These are phyloP conservation scores for Secale cereale DNA, from an alignment of 176 grass and related monocot species.

Conservation along the genomic window DNA sequence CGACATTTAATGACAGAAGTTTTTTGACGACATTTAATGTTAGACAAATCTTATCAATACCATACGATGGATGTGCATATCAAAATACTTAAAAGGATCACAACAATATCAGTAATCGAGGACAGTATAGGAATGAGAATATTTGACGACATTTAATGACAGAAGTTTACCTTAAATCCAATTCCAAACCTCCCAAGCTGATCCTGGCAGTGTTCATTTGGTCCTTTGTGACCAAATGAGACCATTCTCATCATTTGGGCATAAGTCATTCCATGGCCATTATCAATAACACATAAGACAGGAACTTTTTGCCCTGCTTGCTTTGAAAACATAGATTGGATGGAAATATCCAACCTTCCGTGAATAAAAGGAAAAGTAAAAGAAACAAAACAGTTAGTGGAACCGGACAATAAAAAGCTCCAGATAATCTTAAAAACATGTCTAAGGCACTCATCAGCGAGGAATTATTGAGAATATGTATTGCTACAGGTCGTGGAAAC, in stretches of 20 bases:
- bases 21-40: too few relatives aligned
- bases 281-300: constrained; percentile 70
- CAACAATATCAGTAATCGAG: neutral
- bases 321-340: constrained; percentile 57
- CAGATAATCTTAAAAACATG: neutral
- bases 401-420: neutral
- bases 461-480: neutral
- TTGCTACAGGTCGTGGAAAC: neutral
- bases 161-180: constrained; percentile 68
- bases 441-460: neutral
- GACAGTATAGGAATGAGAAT: neutral
- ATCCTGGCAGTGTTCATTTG: constrained; percentile 36
- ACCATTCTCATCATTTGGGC: constrained; percentile 69
- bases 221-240: constrained; percentile 78
- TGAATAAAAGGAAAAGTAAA: neutral
- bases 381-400: neutral
- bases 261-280: constrained; percentile 75
- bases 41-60: neutral
- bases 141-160: neutral
- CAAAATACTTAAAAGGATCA: neutral
- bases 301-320: constrained; percentile 57
- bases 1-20: neutral
- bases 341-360: constrained; percentile 64
- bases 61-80: neutral
- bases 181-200: constrained; percentile 77